A percentile compares a stretch with the other conserved stretches of the same genome.
phyloP scores from a whole-genome alignment of 495 filamentous ascomycete species.

The Xylaria grammica region DNA sequence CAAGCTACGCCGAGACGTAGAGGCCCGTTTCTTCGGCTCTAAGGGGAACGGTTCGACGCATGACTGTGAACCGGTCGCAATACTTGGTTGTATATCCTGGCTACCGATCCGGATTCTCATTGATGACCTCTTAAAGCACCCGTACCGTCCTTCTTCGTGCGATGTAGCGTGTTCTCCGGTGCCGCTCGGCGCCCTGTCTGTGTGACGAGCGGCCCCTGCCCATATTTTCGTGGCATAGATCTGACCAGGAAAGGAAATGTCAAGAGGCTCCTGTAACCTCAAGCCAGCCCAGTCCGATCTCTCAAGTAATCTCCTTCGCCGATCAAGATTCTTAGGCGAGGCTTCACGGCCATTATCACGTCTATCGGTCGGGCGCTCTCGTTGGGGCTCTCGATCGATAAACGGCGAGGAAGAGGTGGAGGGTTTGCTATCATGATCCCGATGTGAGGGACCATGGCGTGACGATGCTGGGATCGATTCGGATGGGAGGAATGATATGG shows the following conservation, averaged over 20 bases:
- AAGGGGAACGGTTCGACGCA: constrained; percentile 24
- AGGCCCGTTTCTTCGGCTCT: not conserved
- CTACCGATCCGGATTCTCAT: constrained; percentile 46
- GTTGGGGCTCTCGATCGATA: constrained; percentile 10
- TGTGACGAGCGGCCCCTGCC: constrained; percentile 19
- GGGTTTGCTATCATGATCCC: not conserved
- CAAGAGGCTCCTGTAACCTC: constrained; percentile 34
- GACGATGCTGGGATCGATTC: constrained; percentile 11
- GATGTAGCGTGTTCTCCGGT: not conserved
- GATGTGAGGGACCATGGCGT: constrained; percentile 14
- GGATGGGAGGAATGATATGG: constrained; percentile 33
- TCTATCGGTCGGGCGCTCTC: not conserved
- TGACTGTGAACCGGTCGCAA: constrained; percentile 21
- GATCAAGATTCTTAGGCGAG: constrained; percentile 23
- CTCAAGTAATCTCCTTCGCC: constrained; percentile 30
- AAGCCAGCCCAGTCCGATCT: constrained; percentile 39
- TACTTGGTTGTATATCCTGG: constrained; percentile 39
- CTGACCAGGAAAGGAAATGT: constrained; percentile 35
- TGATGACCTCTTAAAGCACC: not conserved
- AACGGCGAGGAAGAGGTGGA: constrained; percentile 6
- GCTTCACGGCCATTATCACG: not conserved
- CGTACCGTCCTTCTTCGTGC: not conserved
- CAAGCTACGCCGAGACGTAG: constrained; percentile 18
- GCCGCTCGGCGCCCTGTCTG: constrained; percentile 10
- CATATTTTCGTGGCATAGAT: constrained; percentile 31